These are phyloP conservation scores for Clarireedia paspali DNA, from an alignment of 2,329 filamentous ascomycete genomes.

Conservation along the genomic window DNA sequence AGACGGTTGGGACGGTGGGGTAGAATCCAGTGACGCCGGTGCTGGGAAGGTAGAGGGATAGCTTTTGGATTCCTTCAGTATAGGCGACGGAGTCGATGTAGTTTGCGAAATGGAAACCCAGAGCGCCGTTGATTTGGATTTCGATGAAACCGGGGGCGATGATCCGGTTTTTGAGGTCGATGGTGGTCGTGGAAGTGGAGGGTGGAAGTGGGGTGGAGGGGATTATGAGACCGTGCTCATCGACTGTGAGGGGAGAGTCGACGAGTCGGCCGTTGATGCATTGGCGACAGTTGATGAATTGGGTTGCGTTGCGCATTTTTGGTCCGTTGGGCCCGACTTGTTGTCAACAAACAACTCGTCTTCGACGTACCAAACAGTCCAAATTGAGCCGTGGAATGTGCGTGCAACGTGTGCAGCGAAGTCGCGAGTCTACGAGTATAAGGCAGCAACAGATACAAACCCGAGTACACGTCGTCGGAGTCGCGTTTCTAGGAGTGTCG, in stretches of 20 bases:
- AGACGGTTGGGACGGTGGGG: constrained; percentile 45
- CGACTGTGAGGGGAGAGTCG: constrained; percentile 17
- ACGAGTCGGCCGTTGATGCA: constrained; percentile 20
- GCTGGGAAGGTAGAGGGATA: constrained; percentile 40
- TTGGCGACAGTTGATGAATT: constrained; percentile 23
- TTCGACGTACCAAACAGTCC: no score
- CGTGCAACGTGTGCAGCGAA: no score
- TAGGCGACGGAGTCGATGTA: constrained; percentile 35
- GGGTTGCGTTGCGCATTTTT: constrained; percentile 16
- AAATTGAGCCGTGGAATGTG: no score
- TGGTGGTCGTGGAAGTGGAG: constrained; percentile 13
- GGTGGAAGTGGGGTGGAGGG: constrained; percentile 16
- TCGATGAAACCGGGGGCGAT: constrained; percentile 48
- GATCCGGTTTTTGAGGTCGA: constrained; percentile 41
- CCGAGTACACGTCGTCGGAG: no score
- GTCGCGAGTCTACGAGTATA: no score
- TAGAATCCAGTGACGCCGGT: constrained; percentile 47
- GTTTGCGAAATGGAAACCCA: constrained; percentile 46
- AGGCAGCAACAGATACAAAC: no score
- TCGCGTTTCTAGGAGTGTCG: no score
- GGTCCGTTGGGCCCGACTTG: neutral
- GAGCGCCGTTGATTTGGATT: constrained; percentile 42
- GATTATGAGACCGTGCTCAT: constrained; percentile 20
- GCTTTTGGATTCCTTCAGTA: constrained; percentile 35
- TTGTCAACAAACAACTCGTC: neutral